phyloP scores from a whole-genome alignment of 306 rosid species.

The Gastrolobium bilobum region DNA sequence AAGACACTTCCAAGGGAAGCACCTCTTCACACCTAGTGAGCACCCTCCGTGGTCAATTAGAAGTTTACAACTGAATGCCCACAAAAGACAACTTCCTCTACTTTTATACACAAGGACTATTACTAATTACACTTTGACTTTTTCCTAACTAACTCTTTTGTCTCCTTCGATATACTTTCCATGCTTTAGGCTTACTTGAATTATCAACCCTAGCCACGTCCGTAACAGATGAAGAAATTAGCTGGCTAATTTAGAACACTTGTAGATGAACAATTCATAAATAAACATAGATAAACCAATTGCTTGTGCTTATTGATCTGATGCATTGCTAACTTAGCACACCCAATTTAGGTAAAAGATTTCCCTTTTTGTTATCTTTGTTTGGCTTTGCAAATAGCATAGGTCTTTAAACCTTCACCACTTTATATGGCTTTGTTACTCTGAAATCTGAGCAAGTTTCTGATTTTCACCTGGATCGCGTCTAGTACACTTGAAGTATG shows the following conservation, averaged over 20 bases:
- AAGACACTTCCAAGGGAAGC: no score
- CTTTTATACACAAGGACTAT: no score
- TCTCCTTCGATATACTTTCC: no score
- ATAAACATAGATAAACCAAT: not conserved
- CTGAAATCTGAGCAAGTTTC: constrained; percentile 12
- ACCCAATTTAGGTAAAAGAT: not conserved
- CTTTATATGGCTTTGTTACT: constrained; percentile 12
- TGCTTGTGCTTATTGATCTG: constrained; percentile 6
- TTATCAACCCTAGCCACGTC: no score
- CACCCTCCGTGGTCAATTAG: no score
- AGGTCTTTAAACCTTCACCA: not conserved
- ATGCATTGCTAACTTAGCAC: not conserved
- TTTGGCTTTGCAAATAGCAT: constrained; percentile 3
- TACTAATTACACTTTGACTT: no score
- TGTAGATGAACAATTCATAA: not conserved
- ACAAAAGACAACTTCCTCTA: no score
- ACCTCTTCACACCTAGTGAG: no score
- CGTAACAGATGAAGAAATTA: constrained; percentile 17
- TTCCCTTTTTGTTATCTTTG: not conserved
- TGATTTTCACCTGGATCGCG: not conserved
- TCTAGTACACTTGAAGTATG: constrained; percentile 17
- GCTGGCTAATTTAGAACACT: constrained; percentile 9
- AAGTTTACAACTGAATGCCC: no score
- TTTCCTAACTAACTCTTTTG: no score
- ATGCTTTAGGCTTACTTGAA: no score